phyloP scores from a whole-genome alignment of 345 rosid species.

The Leavenworthia alabamica region DNA sequence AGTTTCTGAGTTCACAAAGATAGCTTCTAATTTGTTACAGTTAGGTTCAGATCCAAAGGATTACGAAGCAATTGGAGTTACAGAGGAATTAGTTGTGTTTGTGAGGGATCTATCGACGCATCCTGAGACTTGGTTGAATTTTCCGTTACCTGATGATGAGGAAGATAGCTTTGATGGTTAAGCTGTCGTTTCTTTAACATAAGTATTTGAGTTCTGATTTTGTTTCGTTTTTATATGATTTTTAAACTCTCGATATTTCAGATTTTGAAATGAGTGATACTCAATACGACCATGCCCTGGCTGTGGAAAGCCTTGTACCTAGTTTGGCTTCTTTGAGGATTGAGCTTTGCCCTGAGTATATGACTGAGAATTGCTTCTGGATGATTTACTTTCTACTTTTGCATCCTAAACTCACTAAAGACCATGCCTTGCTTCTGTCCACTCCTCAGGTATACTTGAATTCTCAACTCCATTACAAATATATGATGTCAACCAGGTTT shows the following conservation, averaged over 20 bases:
- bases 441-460: conserved; percentile 58
- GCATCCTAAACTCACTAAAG: conserved; percentile 74
- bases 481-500: background rate
- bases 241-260: conserved; percentile 18
- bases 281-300: conserved; percentile 71
- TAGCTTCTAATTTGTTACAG: conserved; percentile 41
- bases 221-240: background rate
- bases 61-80: conserved; percentile 49
- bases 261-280: conserved; percentile 71
- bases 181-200: background rate
- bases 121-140: conserved; percentile 91
- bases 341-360: conserved; percentile 85
- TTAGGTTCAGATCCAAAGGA: conserved; percentile 35
- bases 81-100: conserved; percentile 67
- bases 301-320: conserved; percentile 68
- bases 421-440: conserved; percentile 65
- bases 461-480: background rate
- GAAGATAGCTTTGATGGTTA: conserved; percentile 71
- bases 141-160: conserved; percentile 67
- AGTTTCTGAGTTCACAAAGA: conserved; percentile 39
- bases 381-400: conserved; percentile 85
- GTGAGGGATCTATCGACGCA: conserved; percentile 65
- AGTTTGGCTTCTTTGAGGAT: conserved; percentile 71
- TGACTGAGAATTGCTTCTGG: conserved; percentile 91
- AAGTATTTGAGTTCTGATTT: background rate